Conservation (phyloP, 148 eudicot species). For the Spergularia bocconei region DNA sequence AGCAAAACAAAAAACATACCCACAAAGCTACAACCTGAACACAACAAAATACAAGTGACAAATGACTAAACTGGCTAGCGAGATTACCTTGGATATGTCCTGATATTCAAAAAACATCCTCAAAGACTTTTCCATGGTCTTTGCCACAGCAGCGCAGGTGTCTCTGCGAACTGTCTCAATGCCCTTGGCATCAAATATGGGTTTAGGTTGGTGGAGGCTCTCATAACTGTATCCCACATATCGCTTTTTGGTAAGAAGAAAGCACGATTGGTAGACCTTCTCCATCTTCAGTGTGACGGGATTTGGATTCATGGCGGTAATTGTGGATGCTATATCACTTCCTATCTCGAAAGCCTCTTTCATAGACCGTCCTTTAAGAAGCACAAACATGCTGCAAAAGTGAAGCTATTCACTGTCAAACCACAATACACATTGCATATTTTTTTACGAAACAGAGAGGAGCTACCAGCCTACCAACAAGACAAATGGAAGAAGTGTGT, state of each 20-base stretch:
- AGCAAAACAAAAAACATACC: background rate
- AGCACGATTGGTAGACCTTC: slow-evolving; percentile 90
- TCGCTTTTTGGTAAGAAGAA: slow-evolving; percentile 92
- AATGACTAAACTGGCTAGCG: background rate
- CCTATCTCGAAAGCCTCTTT: slow-evolving; percentile 75
- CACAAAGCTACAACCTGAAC: slow-evolving; percentile 5
- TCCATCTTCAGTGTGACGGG: slow-evolving; percentile 94
- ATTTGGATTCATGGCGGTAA: slow-evolving; percentile 73
- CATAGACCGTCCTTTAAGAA: slow-evolving; percentile 69
- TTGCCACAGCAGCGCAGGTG: slow-evolving; percentile 91
- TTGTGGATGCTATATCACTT: slow-evolving; percentile 71
- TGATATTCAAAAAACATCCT: slow-evolving; percentile 63
- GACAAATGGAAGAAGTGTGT: background rate
- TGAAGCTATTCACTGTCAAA: slow-evolving; percentile 5
- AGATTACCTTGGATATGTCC: slow-evolving; percentile 58
- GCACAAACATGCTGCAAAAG: slow-evolving; percentile 87
- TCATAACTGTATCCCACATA: slow-evolving; percentile 96
- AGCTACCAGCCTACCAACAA: background rate
- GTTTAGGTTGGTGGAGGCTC: slow-evolving; percentile 65
- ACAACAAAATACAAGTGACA: background rate
- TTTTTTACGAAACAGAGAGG: background rate
- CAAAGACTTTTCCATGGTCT: slow-evolving; percentile 84
- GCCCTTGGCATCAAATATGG: slow-evolving; percentile 93
- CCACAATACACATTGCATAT: background rate
- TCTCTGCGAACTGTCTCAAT: slow-evolving; percentile 96